Conservation (phyloP, 345 rosid species). For the Microthlaspi erraticum region DNA sequence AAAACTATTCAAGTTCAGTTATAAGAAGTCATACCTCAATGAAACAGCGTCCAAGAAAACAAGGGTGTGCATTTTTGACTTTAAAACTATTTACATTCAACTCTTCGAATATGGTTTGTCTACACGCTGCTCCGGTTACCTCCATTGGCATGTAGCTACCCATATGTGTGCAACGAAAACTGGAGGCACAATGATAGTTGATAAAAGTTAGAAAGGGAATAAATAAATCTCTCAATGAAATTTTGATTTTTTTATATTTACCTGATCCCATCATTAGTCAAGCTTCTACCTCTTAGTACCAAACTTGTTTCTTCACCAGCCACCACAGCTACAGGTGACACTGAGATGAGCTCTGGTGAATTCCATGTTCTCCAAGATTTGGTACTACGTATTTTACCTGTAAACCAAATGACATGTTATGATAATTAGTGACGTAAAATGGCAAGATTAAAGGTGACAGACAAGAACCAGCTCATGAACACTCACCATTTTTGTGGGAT, state of each 20-base stretch:
- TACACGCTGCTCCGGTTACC: conserved; percentile 45
- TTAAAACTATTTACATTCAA: conserved; percentile 57
- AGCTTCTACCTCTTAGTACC: conserved; percentile 73
- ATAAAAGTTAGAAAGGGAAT: conserved; percentile 23
- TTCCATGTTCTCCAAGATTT: conserved; percentile 79
- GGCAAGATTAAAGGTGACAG: neutral
- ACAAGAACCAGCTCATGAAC: conserved; percentile 11
- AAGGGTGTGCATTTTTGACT: conserved; percentile 49
- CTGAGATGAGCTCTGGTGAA: conserved; percentile 80
- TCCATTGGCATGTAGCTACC: conserved; percentile 71
- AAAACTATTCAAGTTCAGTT: neutral
- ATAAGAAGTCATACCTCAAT: conserved; percentile 66
- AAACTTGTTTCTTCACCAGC: conserved; percentile 72
- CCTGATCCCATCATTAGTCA: conserved; percentile 71
- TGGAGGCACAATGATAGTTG: conserved; percentile 37
- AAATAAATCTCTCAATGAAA: neutral
- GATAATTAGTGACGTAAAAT: neutral
- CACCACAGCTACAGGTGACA: conserved; percentile 82
- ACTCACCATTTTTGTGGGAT: conserved; percentile 75
- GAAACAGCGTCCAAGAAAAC: conserved; percentile 73
- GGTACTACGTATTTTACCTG: conserved; percentile 74
- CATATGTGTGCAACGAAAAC: conserved; percentile 66
- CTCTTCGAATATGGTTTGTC: conserved; percentile 56
- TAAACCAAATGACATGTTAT: conserved; percentile 18
- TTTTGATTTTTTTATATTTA: conserved; percentile 39